These are phyloP conservation scores for Mrakia frigida DNA, from an alignment of 768 basidiomycete genomes.

Conservation along the genomic window DNA sequence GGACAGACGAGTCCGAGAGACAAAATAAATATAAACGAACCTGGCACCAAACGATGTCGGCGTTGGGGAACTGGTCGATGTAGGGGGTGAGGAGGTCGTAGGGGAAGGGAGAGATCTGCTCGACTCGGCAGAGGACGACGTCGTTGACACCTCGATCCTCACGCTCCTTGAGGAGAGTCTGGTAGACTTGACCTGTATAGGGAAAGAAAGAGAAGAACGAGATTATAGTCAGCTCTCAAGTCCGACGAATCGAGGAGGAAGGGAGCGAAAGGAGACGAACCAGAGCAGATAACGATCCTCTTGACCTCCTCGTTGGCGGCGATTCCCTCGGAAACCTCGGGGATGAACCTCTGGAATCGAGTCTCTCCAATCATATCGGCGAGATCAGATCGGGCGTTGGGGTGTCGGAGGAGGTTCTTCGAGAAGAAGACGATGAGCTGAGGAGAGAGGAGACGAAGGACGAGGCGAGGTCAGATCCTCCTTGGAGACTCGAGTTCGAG, in stretches of 20 bases:
- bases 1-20: background rate
- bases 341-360: slow-evolving; percentile 87
- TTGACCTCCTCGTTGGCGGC: slow-evolving; percentile 79
- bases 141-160: slow-evolving; percentile 83
- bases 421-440: slow-evolving; percentile 95
- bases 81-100: slow-evolving; percentile 93
- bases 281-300: slow-evolving; percentile 84
- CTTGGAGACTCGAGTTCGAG: background rate
- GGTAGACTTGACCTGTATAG: slow-evolving; percentile 89
- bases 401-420: slow-evolving; percentile 90
- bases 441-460: slow-evolving; percentile 2
- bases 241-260: background rate
- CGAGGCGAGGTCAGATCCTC: slow-evolving; percentile 17
- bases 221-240: background rate
- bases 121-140: slow-evolving; percentile 86
- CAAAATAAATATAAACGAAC: no score
- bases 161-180: slow-evolving; percentile 78
- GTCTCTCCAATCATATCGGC: slow-evolving; percentile 85
- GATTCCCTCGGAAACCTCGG: slow-evolving; percentile 66
- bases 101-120: slow-evolving; percentile 95
- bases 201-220: slow-evolving; percentile 30
- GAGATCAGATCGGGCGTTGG: slow-evolving; percentile 77
- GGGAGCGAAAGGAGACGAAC: slow-evolving; percentile 44
- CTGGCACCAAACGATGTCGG: slow-evolving; percentile 88
- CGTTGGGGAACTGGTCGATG: slow-evolving; percentile 94